Base-by-base conservation (phyloP, 2,329 filamentous ascomycete genomes). In the Talaromyces albobiverticillius region DNA sequence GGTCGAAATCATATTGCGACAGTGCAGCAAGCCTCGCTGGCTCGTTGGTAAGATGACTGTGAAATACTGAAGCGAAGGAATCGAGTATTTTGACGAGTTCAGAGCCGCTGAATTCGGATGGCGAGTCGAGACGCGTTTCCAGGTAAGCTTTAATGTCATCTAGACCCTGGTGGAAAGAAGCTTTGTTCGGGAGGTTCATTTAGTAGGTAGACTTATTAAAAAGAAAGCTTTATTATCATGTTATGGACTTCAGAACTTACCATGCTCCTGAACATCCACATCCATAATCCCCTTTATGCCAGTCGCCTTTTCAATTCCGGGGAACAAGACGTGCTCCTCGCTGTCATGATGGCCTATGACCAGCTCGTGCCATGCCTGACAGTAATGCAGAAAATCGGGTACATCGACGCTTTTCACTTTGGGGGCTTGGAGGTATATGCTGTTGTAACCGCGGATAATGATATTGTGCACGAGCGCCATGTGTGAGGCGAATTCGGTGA, bases 401-500 rank as follows among this genome's bases (percentile, higher is more conserved):
- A 62, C 60, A 13, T 59, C 59, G 14, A 32, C 56, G 23, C 55
- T 64, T 53, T 51, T 58, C 36, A 34, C n/a, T 58, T 57, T 25
- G 32, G 36, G 23, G 4, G 48, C 36, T 42, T 51, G 48, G 3
- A 31, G 36, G 26, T 69, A 71, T 41, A 72, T 65, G 41, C 62
- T 59, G 61, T 72, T 72, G 16, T 72, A 60, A 4, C 66, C 64
- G n/a, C 70, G 66, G 22, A 72, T 60, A 3, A 72, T 64, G 46
- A 61, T 59, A 52, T 72, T 71, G 59, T 72, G 70, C 1, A 62
- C 68, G 14, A 66, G 64, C 6, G 66, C 60, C 68, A 70, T 71
- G 50, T 51, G 46, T 3, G 46, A 48, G 1, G 46, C 46, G 2
- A 38, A 25, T 16, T 25, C 31, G 46, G 32, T 16, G 46, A 48